phyloP scores from a whole-genome alignment of 352 stramenopile species.

The Phytopythium chamaehyphon region DNA sequence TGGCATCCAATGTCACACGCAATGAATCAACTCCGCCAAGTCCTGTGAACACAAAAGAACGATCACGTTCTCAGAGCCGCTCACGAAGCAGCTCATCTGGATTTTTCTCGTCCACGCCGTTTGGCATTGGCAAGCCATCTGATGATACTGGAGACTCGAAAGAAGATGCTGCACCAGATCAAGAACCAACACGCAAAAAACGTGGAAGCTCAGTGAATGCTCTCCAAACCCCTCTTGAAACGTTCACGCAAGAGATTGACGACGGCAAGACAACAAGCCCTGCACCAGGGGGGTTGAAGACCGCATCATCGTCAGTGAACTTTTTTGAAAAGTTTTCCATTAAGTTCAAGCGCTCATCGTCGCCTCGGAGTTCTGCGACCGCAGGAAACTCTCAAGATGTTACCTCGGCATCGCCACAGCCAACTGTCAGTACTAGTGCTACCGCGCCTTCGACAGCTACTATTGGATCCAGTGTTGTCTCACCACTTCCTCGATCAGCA shows the following conservation, averaged over 20 bases:
- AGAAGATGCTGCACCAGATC: neutral
- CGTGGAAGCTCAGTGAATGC: slow-evolving; percentile 26
- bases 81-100: slow-evolving; percentile 6
- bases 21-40: slow-evolving; percentile 11
- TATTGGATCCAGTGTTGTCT: slow-evolving; percentile 15
- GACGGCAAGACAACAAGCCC: slow-evolving; percentile 28
- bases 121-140: neutral
- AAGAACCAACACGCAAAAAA: slow-evolving; percentile 17
- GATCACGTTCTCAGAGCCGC: slow-evolving; percentile 2
- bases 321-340: slow-evolving; percentile 86
- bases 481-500: slow-evolving; percentile 17
- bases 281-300: slow-evolving; percentile 11
- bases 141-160: neutral
- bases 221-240: slow-evolving; percentile 22
- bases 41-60: slow-evolving; percentile 4
- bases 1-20: slow-evolving; percentile 14
- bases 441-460: neutral
- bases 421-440: neutral
- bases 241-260: slow-evolving; percentile 10
- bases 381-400: slow-evolving; percentile 18
- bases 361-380: slow-evolving; percentile 25
- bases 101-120: slow-evolving; percentile 5
- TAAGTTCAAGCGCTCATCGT: slow-evolving; percentile 72
- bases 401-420: slow-evolving; percentile 3
- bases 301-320: slow-evolving; percentile 47